Evolutionary conservation across 2,329 filamentous ascomycete species (phyloP).

Genomic region (Aspergillus tubingensis): DNA sequence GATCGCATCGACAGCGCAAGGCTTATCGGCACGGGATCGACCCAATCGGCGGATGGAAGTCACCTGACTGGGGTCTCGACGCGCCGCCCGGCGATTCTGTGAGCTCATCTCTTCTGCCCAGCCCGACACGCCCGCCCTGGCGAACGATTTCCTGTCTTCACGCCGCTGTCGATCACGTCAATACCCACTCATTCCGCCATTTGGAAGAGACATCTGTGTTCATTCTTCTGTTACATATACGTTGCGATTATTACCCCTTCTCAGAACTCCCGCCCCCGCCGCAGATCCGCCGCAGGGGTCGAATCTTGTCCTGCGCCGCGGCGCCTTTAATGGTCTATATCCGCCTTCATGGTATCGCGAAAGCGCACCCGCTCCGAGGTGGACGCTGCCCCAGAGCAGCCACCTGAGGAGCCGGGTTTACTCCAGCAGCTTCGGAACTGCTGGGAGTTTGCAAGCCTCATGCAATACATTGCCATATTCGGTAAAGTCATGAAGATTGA

Average conservation of each 20-base stretch:
- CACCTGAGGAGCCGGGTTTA: slow-evolving; percentile 43
- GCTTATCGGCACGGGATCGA: slow-evolving; percentile 18
- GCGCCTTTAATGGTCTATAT: slow-evolving; percentile 33
- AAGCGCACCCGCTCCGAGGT: slow-evolving; percentile 59
- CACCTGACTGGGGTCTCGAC: slow-evolving; percentile 37
- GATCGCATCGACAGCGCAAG: background rate
- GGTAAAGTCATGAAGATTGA: slow-evolving; percentile 87
- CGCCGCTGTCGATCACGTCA: slow-evolving; percentile 1
- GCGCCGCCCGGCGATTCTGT: slow-evolving; percentile 30
- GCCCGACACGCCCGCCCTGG: slow-evolving; percentile 27
- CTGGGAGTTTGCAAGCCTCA: slow-evolving; percentile 94
- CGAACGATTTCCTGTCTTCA: slow-evolving; percentile 11
- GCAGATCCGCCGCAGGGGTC: slow-evolving; percentile 2
- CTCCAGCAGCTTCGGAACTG: slow-evolving; percentile 76
- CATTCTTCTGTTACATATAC: background rate
- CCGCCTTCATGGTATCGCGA: slow-evolving; percentile 54
- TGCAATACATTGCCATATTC: slow-evolving; percentile 92
- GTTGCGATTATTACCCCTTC: background rate
- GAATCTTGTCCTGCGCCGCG: slow-evolving; percentile 22
- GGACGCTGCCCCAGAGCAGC: slow-evolving; percentile 51
- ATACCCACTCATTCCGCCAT: background rate
- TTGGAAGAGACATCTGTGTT: background rate
- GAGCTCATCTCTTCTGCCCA: slow-evolving; percentile 33
- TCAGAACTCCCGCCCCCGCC: background rate
- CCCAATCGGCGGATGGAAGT: slow-evolving; percentile 17